These are phyloP conservation scores for Rhodosporidiobolus sp. DNA, from an alignment of 768 basidiomycete genomes.

Conservation along the genomic window DNA sequence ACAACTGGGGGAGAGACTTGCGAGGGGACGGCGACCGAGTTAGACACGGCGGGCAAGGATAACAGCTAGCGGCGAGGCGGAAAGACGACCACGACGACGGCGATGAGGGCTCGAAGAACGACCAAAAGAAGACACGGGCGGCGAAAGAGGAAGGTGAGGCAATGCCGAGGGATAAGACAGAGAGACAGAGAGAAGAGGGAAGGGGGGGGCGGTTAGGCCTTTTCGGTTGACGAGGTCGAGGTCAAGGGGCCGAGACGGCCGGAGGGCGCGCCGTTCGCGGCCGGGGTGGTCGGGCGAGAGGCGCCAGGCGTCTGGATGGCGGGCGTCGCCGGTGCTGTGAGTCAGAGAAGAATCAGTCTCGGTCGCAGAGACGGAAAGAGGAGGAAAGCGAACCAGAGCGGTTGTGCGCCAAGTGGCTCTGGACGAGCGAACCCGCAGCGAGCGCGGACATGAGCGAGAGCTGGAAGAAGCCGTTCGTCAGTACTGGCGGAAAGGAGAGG, in stretches of 20 bases:
- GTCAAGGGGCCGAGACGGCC: conserved; percentile 16
- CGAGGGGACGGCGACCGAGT: background rate
- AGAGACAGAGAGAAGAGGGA: background rate
- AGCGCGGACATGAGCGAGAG: conserved; percentile 85
- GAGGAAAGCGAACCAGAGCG: conserved; percentile 63
- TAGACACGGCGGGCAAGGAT: background rate
- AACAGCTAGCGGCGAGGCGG: no score
- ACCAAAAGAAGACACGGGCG: background rate
- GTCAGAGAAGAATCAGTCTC: no score
- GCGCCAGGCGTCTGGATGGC: conserved; percentile 11
- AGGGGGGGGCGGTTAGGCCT: background rate
- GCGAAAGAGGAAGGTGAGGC: background rate
- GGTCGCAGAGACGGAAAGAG: background rate
- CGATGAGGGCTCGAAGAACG: background rate
- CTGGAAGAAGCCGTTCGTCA: conserved; percentile 15
- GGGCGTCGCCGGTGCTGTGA: conserved; percentile 24
- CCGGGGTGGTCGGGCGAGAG: conserved; percentile 19
- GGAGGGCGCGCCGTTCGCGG: background rate
- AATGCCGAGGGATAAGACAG: background rate
- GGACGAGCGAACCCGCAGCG: conserved; percentile 89
- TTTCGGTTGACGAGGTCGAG: background rate
- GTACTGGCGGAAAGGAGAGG: background rate
- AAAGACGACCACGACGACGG: background rate
- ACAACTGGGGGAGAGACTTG: no score
- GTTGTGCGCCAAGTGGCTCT: conserved; percentile 66